These are phyloP conservation scores for Peniophora sp. DNA, from an alignment of 1,284 basidiomycete species.

Conservation along the genomic window DNA sequence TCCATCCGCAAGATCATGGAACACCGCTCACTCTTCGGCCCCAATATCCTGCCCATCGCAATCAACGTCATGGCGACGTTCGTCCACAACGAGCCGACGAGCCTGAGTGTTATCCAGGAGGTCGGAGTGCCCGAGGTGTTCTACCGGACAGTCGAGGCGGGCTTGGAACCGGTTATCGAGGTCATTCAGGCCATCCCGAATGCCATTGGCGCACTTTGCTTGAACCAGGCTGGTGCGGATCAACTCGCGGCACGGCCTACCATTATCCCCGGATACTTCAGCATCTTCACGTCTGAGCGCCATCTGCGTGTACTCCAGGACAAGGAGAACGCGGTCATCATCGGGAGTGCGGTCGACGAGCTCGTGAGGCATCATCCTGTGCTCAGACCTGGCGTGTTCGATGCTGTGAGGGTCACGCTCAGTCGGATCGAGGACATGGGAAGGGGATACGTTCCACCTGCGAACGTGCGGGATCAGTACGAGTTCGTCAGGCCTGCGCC, in stretches of 20 bases:
- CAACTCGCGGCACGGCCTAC: constrained; percentile 71
- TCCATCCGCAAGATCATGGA: constrained; percentile 88
- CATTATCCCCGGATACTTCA: constrained; percentile 81
- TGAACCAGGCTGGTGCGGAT: constrained; percentile 86
- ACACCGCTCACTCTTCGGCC: constrained; percentile 78
- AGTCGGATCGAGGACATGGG: constrained; percentile 70
- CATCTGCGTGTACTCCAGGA: constrained; percentile 87
- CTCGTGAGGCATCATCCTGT: constrained; percentile 93
- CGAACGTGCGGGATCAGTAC: constrained; percentile 62
- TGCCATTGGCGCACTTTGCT: constrained; percentile 93
- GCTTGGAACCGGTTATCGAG: constrained; percentile 84
- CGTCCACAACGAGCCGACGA: constrained; percentile 98
- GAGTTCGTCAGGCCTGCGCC: constrained; percentile 33
- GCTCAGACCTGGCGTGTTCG: constrained; percentile 75
- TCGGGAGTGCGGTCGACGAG: constrained; percentile 91
- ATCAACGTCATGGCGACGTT: constrained; percentile 98
- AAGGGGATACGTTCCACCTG: constrained; percentile 44
- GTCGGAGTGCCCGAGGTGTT: constrained; percentile 85
- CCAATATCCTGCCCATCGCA: constrained; percentile 78
- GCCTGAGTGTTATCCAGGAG: constrained; percentile 89
- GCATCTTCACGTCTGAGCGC: constrained; percentile 79
- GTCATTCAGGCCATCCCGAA: constrained; percentile 91
- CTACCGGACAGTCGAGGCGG: constrained; percentile 77
- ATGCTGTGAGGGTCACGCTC: constrained; percentile 65
- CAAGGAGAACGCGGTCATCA: constrained; percentile 85